Percentiles rank a stretch among this genome's conserved stretches.
These are phyloP conservation scores for Juglanconis sp. DNA, from an alignment of 2,329 filamentous ascomycete species.

Conservation along the genomic window DNA sequence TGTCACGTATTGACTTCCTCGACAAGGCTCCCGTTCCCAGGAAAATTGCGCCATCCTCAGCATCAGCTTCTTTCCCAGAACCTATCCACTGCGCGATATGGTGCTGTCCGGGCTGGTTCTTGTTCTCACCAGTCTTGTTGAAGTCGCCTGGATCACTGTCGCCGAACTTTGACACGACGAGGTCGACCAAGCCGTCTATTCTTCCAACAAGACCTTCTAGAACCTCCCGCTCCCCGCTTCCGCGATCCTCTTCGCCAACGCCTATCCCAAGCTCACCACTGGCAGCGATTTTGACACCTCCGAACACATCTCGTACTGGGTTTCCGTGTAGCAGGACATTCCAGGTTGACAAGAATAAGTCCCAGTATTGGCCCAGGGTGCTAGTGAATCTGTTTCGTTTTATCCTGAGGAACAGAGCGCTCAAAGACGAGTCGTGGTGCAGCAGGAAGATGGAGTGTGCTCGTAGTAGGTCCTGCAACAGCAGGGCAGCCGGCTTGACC, in stretches of 20 bases:
- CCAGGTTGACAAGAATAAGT: slow-evolving; percentile 68
- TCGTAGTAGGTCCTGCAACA: slow-evolving; percentile 76
- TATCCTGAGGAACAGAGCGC: slow-evolving; percentile 63
- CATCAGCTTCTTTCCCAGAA: slow-evolving; percentile 60
- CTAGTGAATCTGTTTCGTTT: slow-evolving; percentile 67
- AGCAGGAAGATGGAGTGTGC: slow-evolving; percentile 83
- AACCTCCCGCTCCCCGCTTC: slow-evolving; percentile 89
- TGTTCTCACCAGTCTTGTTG: slow-evolving; percentile 24
- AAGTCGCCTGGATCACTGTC: slow-evolving; percentile 31
- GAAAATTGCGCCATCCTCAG: slow-evolving; percentile 83
- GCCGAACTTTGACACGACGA: slow-evolving; percentile 85
- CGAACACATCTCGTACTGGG: slow-evolving; percentile 74
- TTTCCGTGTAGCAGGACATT: slow-evolving; percentile 89
- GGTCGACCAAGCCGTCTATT: slow-evolving; percentile 80
- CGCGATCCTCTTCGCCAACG: slow-evolving; percentile 92
- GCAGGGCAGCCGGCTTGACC: slow-evolving; percentile 74
- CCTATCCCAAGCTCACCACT: slow-evolving; percentile 90
- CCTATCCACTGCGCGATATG: slow-evolving; percentile 64
- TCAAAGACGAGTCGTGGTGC: slow-evolving; percentile 77
- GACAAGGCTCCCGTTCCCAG: slow-evolving; percentile 74
- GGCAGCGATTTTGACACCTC: slow-evolving; percentile 81
- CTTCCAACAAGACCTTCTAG: slow-evolving; percentile 80
- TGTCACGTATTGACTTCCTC: slow-evolving; percentile 64
- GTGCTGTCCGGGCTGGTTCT: slow-evolving; percentile 23
- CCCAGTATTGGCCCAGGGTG: slow-evolving; percentile 79